Evolutionary conservation across 345 rosid species (phyloP).

Genomic region (Erodium maritimum): DNA sequence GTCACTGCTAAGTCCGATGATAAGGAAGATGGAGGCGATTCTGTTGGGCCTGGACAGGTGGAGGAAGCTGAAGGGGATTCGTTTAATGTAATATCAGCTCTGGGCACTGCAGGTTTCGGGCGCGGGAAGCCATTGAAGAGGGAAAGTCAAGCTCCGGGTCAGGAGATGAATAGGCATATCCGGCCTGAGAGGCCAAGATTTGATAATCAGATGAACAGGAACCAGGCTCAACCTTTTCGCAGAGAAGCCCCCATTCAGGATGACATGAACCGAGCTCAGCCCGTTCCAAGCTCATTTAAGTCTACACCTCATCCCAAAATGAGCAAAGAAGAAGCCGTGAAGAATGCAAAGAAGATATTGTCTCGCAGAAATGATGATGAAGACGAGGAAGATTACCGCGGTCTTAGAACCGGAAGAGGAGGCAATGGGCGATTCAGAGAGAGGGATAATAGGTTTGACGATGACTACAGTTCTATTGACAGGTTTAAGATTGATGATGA

Average conservation of each 20-base stretch:
- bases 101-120: neutral
- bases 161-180: neutral
- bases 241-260: no score
- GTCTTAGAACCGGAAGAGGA: neutral
- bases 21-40: neutral
- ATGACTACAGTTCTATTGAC: neutral
- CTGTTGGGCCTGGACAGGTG: neutral
- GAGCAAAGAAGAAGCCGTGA: neutral
- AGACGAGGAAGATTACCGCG: neutral
- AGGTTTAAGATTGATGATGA: no score
- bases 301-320: neutral
- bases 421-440: neutral
- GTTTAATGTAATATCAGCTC: neutral
- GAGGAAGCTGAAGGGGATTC: neutral
- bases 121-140: neutral
- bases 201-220: neutral
- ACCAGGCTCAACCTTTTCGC: neutral
- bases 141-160: neutral
- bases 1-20: neutral
- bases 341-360: neutral
- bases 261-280: neutral
- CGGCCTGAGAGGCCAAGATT: neutral
- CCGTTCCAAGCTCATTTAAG: neutral
- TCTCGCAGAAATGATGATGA: neutral
- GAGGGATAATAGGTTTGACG: neutral